Conservation (phyloP, 1,284 basidiomycete genomes). For the Wolfiporia cocos region DNA sequence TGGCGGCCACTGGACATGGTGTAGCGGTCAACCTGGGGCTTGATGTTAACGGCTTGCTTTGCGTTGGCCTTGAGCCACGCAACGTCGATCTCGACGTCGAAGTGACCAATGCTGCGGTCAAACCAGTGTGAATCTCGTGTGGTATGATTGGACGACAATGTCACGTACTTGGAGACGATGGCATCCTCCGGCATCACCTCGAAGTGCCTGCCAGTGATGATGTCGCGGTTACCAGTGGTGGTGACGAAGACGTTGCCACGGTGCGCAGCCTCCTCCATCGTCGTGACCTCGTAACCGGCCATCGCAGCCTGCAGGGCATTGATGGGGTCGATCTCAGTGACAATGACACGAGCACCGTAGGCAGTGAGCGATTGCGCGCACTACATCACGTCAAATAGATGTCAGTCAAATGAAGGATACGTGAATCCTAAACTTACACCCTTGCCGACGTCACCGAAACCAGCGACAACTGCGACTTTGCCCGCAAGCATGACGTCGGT, state of each 20-base stretch:
- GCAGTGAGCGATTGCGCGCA: conserved; percentile 97
- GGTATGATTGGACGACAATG: too few species aligned
- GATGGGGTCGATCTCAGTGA: conserved; percentile 99
- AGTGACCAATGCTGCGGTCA: conserved; percentile 83
- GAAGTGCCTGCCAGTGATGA: conserved; percentile 94
- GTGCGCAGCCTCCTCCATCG: conserved; percentile 95
- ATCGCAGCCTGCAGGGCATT: conserved; percentile 99
- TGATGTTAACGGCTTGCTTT: conserved; percentile 83
- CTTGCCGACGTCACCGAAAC: conserved; percentile 99
- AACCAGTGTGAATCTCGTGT: neutral
- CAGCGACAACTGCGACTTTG: conserved; percentile 98
- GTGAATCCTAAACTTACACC: conserved; percentile 58
- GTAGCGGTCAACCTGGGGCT: conserved; percentile 99
- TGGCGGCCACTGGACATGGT: conserved; percentile 90
- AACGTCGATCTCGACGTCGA: conserved; percentile 98
- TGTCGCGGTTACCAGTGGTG: conserved; percentile 98
- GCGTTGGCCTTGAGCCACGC: conserved; percentile 98
- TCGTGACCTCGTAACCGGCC: conserved; percentile 98
- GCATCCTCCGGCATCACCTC: conserved; percentile 95
- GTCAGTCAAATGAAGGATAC: neutral
- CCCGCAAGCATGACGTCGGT: conserved; percentile 99
- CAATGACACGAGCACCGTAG: conserved; percentile 93
- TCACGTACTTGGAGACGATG: conserved; percentile 90
- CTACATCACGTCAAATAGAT: conserved; percentile 32
- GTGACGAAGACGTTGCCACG: conserved; percentile 95